These are phyloP conservation scores for Didymella lethalis DNA, from an alignment of 2,329 filamentous ascomycete genomes.

Conservation along the genomic window DNA sequence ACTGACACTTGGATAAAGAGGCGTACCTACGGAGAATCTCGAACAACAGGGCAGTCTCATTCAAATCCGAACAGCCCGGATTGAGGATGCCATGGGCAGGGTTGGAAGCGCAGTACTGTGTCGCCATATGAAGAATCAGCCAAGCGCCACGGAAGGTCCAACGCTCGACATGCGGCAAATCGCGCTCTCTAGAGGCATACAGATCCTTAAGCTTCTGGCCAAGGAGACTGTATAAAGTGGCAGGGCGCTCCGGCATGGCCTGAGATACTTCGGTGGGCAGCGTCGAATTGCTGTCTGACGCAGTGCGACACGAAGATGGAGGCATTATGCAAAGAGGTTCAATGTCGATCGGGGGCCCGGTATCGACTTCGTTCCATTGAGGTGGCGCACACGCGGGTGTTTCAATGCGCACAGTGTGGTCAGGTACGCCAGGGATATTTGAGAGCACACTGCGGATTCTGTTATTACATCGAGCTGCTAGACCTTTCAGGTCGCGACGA, in stretches of 20 bases:
- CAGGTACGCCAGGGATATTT: background rate
- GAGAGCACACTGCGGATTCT: background rate
- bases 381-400: background rate
- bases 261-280: background rate
- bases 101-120: slow-evolving; percentile 28
- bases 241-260: background rate
- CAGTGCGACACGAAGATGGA: background rate
- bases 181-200: slow-evolving; percentile 17
- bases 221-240: slow-evolving; percentile 24
- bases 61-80: background rate
- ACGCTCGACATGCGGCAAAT: slow-evolving; percentile 23
- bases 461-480: slow-evolving; percentile 15
- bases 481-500: slow-evolving; percentile 28
- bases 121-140: slow-evolving; percentile 27
- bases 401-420: background rate
- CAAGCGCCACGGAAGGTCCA: slow-evolving; percentile 32
- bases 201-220: slow-evolving; percentile 18
- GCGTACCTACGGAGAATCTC: slow-evolving; percentile 22
- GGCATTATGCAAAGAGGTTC: background rate
- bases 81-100: slow-evolving; percentile 23
- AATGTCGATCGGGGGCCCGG: background rate
- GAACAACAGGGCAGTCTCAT: slow-evolving; percentile 21
- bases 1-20: background rate
- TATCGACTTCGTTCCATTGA: background rate
- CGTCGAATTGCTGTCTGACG: background rate